Percentiles rank a stretch among this genome's conserved stretches.
phyloP scores from a whole-genome alignment of 2,329 filamentous ascomycete genomes.

The Ramularia endophylla region DNA sequence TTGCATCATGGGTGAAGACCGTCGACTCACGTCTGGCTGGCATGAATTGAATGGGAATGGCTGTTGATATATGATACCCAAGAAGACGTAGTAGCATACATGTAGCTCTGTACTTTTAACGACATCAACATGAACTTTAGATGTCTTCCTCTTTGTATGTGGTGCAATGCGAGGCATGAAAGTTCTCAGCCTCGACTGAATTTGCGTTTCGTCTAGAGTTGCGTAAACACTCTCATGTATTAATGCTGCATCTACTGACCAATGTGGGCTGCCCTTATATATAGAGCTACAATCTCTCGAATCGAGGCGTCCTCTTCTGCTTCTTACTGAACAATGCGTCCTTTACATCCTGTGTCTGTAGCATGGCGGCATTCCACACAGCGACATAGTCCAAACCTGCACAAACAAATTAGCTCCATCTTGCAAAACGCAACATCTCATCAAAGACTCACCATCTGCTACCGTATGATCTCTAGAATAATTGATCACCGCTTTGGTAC shows the following conservation, averaged over 20 bases:
- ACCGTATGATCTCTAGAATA: constrained; percentile 72
- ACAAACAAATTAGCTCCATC: neutral
- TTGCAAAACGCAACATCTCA: constrained; percentile 54
- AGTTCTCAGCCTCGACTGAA: no score
- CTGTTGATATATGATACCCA: no score
- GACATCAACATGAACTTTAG: no score
- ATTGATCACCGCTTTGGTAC: constrained; percentile 81
- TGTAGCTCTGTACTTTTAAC: neutral
- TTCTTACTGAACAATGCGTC: constrained; percentile 16
- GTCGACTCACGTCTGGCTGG: no score
- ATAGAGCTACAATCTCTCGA: constrained; percentile 21
- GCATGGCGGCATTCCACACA: constrained; percentile 23
- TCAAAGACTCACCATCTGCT: constrained; percentile 49
- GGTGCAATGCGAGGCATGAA: no score
- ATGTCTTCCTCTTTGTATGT: no score
- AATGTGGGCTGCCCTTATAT: neutral
- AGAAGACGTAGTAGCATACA: no score
- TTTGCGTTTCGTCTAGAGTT: neutral
- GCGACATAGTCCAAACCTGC: constrained; percentile 18
- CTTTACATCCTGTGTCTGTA: constrained; percentile 21
- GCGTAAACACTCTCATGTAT: neutral
- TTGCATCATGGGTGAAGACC: no score
- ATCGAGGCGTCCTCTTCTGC: constrained; percentile 20
- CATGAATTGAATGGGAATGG: no score
- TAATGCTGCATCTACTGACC: constrained; percentile 2